These are phyloP conservation scores for Pulveroboletus ravenelii DNA, from an alignment of 768 basidiomycete genomes.

Conservation along the genomic window DNA sequence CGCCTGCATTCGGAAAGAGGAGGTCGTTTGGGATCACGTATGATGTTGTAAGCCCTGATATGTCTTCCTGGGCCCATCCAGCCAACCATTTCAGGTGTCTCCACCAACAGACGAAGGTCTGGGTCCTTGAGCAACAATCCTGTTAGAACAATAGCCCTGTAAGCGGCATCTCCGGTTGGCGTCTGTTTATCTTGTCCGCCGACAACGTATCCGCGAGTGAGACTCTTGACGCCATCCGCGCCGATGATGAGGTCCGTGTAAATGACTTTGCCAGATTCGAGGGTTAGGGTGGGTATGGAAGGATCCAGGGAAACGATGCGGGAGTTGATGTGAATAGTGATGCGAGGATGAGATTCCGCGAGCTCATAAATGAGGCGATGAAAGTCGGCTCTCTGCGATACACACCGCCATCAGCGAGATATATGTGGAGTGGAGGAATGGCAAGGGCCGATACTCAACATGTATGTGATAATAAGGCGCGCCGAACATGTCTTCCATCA, in stretches of 20 bases:
- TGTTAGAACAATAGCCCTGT: conserved; percentile 50
- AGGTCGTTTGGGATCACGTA: conserved; percentile 23
- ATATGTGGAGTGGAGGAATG: not conserved
- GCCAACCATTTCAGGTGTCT: conserved; percentile 46
- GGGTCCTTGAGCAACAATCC: conserved; percentile 44
- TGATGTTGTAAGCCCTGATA: conserved; percentile 44
- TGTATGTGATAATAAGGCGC: conserved; percentile 35
- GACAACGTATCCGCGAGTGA: conserved; percentile 44
- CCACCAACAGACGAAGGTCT: conserved; percentile 46
- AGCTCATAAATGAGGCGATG: conserved; percentile 36
- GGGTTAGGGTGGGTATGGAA: conserved; percentile 32
- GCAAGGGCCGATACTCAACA: conserved; percentile 11
- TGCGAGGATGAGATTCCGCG: conserved; percentile 31
- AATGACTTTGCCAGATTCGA: conserved; percentile 41
- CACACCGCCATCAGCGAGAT: not conserved
- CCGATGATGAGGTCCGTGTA: conserved; percentile 44
- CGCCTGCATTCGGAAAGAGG: no score
- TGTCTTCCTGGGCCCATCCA: conserved; percentile 57
- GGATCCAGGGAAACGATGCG: conserved; percentile 35
- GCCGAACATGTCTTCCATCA: conserved; percentile 30
- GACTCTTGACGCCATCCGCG: conserved; percentile 52
- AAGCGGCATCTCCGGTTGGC: conserved; percentile 61
- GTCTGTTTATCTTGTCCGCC: conserved; percentile 42
- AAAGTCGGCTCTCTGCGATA: conserved; percentile 41
- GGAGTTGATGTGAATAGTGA: conserved; percentile 32